Percentiles rank a stretch among this genome's conserved stretches.
phyloP scores from a whole-genome alignment of 2,329 filamentous ascomycete genomes.

The Colletotrichum sp. region DNA sequence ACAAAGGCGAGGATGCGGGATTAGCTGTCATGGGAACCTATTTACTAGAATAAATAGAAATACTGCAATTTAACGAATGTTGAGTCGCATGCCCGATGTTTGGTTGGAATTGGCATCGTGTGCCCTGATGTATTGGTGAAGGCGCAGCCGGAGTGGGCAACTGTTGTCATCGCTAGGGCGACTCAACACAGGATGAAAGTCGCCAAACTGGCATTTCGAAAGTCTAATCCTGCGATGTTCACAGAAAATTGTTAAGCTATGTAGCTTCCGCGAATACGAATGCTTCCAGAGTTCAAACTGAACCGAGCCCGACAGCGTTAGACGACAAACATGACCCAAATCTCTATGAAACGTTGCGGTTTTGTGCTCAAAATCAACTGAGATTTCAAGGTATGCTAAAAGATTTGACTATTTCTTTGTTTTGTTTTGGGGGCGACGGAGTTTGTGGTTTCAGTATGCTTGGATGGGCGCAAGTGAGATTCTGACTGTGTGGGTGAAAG shows the following conservation, averaged over 20 bases:
- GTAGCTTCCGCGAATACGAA: background rate
- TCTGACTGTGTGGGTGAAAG: no score
- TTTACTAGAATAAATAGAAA: background rate
- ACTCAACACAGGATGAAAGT: background rate
- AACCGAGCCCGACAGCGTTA: background rate
- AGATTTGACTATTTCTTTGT: no score
- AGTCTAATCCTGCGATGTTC: background rate
- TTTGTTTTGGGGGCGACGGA: no score
- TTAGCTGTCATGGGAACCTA: slow-evolving; percentile 1
- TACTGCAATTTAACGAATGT: no score
- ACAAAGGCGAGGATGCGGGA: slow-evolving; percentile 6
- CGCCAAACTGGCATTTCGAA: background rate
- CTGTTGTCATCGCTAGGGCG: background rate
- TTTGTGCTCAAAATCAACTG: no score
- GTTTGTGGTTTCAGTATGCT: no score
- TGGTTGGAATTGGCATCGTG: background rate
- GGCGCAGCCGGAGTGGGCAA: background rate
- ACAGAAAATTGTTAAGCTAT: background rate
- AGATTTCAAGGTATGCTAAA: no score
- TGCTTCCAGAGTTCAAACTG: background rate
- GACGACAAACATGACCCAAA: background rate
- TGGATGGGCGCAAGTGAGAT: no score
- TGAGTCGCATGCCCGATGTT: background rate
- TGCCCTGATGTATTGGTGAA: background rate
- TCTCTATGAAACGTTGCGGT: background rate